Conservation (phyloP, 1,284 basidiomycete genomes). For the Sanghuangporus weigelae region DNA sequence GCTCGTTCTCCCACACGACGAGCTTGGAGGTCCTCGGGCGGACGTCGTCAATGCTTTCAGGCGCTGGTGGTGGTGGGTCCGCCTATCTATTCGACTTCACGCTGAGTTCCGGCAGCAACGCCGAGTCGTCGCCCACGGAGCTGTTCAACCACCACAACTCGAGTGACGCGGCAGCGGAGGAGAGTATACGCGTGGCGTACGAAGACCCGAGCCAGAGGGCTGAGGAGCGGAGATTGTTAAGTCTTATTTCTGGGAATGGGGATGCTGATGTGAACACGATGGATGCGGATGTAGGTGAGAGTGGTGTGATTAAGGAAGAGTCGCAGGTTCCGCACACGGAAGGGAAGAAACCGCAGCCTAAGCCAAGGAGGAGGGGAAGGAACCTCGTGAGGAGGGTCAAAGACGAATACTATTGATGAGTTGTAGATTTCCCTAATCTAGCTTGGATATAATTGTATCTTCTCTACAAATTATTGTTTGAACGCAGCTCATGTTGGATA, state of each 20-base stretch:
- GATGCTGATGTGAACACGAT: not conserved
- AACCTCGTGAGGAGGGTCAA: constrained; percentile 16
- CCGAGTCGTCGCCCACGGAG: not conserved
- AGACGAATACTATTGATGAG: not conserved
- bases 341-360: constrained; percentile 6
- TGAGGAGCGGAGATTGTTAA: constrained; percentile 47
- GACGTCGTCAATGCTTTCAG: not conserved
- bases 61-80: not conserved
- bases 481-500: not conserved
- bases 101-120: not conserved
- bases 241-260: constrained; percentile 25
- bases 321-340: not conserved
- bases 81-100: not conserved
- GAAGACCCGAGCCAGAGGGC: constrained; percentile 59
- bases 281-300: not conserved
- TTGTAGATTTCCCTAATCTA: not conserved
- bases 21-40: not conserved
- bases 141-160: constrained; percentile 17
- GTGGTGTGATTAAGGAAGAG: not conserved
- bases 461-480: no score
- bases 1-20: constrained; percentile 3
- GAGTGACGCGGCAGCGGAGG: constrained; percentile 27
- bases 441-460: not conserved
- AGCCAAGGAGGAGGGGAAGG: constrained; percentile 9
- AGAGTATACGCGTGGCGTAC: constrained; percentile 53